Conservation (phyloP, 352 stramenopile genomes). For the Phytophthora tubulina region DNA sequence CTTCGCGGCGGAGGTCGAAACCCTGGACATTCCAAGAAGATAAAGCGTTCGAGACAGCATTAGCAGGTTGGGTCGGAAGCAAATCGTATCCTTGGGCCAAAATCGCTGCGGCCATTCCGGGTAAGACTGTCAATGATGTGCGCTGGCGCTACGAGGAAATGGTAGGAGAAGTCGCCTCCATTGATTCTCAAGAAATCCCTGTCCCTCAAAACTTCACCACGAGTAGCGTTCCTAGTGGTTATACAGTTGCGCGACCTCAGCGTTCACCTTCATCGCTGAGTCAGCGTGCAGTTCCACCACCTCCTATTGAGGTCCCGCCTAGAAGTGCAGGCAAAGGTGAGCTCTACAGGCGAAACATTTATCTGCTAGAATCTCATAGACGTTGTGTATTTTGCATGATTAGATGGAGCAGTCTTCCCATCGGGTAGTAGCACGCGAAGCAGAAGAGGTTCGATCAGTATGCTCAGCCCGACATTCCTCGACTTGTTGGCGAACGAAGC, state of each 20-base stretch:
- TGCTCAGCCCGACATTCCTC: conserved; percentile 84
- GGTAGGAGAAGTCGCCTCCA: conserved; percentile 73
- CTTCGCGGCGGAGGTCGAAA: conserved; percentile 41
- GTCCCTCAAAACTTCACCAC: conserved; percentile 9
- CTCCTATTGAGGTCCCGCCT: conserved; percentile 68
- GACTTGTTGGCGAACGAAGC: conserved; percentile 67
- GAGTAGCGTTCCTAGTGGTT: conserved; percentile 5
- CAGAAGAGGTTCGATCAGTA: conserved; percentile 44
- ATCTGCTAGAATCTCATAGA: conserved; percentile 32
- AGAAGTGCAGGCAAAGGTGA: conserved; percentile 48
- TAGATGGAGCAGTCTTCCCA: conserved; percentile 37
- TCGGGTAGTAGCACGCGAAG: conserved; percentile 37
- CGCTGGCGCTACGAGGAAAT: conserved; percentile 79
- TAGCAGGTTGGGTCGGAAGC: conserved; percentile 65
- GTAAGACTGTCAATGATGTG: conserved; percentile 82
- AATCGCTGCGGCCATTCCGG: conserved; percentile 72
- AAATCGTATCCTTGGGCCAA: conserved; percentile 85
- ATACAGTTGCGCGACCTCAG: conserved; percentile 18
- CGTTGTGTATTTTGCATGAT: conserved; percentile 22
- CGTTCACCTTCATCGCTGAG: conserved; percentile 46
- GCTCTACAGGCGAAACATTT: conserved; percentile 20
- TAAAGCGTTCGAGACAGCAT: conserved; percentile 78
- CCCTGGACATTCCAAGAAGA: conserved; percentile 87
- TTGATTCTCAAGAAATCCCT: conserved; percentile 49
- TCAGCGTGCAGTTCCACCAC: conserved; percentile 63